Evolutionary conservation across 1,284 basidiomycete genomes (phyloP).

Genomic region (Cryptococcus sp.): DNA sequence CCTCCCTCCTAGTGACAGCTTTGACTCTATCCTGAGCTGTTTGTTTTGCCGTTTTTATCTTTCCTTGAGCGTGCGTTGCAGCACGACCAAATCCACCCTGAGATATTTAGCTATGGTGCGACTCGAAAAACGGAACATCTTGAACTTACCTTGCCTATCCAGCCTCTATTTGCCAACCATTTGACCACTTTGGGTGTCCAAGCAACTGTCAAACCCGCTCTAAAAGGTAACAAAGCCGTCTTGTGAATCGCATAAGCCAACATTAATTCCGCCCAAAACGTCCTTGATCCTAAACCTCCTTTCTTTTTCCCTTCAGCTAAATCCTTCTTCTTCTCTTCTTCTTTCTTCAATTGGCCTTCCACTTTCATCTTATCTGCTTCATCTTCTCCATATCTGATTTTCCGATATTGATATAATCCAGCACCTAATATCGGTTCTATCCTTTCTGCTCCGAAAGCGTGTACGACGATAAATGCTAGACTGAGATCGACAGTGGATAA

Average conservation of each 20-base stretch:
- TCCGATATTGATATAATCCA: conserved; percentile 51
- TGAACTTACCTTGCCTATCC: conserved; percentile 50
- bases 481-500: conserved; percentile 71
- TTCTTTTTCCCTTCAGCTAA: conserved; percentile 4
- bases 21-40: conserved; percentile 28
- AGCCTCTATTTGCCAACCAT: conserved; percentile 69
- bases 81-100: conserved; percentile 38
- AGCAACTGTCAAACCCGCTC: conserved; percentile 82
- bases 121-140: background rate
- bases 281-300: conserved; percentile 12
- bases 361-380: conserved; percentile 14
- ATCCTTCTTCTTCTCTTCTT: conserved; percentile 8
- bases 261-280: conserved; percentile 80
- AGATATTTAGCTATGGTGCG: background rate
- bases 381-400: conserved; percentile 29
- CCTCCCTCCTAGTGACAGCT: conserved; percentile 14
- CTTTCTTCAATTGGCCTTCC: conserved; percentile 2
- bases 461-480: conserved; percentile 76
- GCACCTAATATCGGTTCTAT: conserved; percentile 65
- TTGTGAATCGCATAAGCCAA: conserved; percentile 96
- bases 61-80: conserved; percentile 28
- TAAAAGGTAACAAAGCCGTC: conserved; percentile 81
- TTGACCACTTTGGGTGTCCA: conserved; percentile 78
- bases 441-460: conserved; percentile 83
- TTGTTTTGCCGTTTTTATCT: conserved; percentile 16